phyloP scores from a whole-genome alignment of 2,329 filamentous ascomycete species.

The Talaromyces sp. region DNA sequence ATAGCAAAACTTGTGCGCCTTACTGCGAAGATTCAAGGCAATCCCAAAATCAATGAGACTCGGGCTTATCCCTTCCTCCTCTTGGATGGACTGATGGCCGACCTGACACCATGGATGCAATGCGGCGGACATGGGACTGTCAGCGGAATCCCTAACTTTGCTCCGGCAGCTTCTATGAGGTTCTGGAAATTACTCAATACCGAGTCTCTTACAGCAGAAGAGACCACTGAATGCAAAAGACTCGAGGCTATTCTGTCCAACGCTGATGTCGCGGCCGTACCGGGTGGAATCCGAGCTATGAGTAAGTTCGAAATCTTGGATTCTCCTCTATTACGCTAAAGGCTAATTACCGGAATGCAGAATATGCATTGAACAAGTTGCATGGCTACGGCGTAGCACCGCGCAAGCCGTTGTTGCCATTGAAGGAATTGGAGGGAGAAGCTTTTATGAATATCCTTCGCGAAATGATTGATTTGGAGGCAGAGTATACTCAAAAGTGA shows the following conservation, averaged over 20 bases:
- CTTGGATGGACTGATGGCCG: slow-evolving; percentile 25
- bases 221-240: slow-evolving; percentile 18
- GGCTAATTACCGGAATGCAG: slow-evolving; percentile 9
- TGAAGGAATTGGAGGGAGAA: slow-evolving; percentile 21
- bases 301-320: slow-evolving; percentile 16
- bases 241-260: slow-evolving; percentile 23
- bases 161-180: slow-evolving; percentile 23
- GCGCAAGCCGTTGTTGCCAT: slow-evolving; percentile 21
- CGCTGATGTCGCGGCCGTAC: slow-evolving; percentile 24
- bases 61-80: slow-evolving; percentile 23
- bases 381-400: slow-evolving; percentile 22
- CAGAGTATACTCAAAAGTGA: neutral
- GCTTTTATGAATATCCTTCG: slow-evolving; percentile 19
- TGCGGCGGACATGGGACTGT: slow-evolving; percentile 26
- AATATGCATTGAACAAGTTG: slow-evolving; percentile 23
- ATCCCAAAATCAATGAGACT: slow-evolving; percentile 17
- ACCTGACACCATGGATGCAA: slow-evolving; percentile 26
- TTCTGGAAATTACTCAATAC: slow-evolving; percentile 23
- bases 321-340: neutral
- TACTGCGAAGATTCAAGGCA: slow-evolving; percentile 16
- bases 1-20: slow-evolving; percentile 24
- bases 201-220: slow-evolving; percentile 11
- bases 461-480: slow-evolving; percentile 22
- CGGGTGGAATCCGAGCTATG: slow-evolving; percentile 24
- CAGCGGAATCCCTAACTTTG: slow-evolving; percentile 26